Percentiles rank a stretch among this genome's conserved stretches.
Conservation (phyloP, 2,329 filamentous ascomycete species). For the Paecilomyces dactylethromorphus region DNA sequence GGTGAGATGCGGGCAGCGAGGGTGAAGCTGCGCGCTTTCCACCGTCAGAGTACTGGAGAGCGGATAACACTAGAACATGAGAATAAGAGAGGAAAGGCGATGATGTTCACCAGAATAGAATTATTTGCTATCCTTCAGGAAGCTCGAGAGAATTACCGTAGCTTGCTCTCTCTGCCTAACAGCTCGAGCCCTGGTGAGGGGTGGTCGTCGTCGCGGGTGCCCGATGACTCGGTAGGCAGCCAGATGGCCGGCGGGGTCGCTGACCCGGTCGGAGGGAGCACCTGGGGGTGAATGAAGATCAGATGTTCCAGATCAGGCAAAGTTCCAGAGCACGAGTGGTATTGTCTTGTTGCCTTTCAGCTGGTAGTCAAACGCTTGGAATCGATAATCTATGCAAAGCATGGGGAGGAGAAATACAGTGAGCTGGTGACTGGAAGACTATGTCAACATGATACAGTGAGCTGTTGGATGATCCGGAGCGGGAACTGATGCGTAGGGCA, state of each 20-base stretch:
- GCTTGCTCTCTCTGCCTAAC: slow-evolving; percentile 1
- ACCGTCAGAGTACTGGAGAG: not conserved
- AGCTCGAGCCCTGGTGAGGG: not conserved
- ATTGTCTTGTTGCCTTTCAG: not conserved
- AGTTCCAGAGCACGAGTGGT: not conserved
- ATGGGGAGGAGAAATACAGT: not conserved
- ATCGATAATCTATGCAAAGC: not conserved
- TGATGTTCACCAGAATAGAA: not conserved
- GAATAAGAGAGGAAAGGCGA: not conserved
- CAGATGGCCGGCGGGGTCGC: not conserved
- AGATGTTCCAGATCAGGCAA: not conserved
- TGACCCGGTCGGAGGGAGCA: not conserved
- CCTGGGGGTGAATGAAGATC: not conserved
- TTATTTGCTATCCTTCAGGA: not conserved
- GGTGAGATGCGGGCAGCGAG: slow-evolving; percentile 3
- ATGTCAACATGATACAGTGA: slow-evolving; percentile 3
- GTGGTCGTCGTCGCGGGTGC: not conserved
- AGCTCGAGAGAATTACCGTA: not conserved
- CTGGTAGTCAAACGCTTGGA: slow-evolving; percentile 1
- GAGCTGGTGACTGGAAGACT: slow-evolving; percentile 2
- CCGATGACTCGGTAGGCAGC: slow-evolving; percentile 2
- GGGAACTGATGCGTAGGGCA: slow-evolving; percentile 6
- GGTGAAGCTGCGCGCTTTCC: slow-evolving; percentile 1
- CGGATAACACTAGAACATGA: slow-evolving; percentile 1
- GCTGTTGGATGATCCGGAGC: not conserved